Conservation (phyloP, 2,329 filamentous ascomycete species). For the Cercospora sesami region DNA sequence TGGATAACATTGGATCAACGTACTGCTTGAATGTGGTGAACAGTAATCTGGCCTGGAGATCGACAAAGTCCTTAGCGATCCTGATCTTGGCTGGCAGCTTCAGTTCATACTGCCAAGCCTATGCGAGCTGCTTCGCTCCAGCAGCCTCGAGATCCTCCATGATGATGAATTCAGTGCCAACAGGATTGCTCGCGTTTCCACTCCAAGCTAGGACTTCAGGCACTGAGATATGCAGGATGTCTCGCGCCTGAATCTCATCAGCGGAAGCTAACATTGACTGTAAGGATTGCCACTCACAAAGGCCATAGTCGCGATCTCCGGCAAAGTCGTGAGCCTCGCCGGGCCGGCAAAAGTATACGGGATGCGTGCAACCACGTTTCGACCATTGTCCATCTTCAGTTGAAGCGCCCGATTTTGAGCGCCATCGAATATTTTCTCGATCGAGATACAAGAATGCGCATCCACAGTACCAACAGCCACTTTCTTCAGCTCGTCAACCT, state of each 20-base stretch:
- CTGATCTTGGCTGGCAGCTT: slow-evolving; percentile 29
- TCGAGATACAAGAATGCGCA: slow-evolving; percentile 38
- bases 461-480: slow-evolving; percentile 37
- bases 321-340: not conserved
- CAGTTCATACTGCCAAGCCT: slow-evolving; percentile 33
- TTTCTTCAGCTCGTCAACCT: slow-evolving; percentile 39
- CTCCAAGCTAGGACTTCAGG: slow-evolving; percentile 33
- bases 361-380: slow-evolving; percentile 18
- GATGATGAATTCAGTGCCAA: slow-evolving; percentile 34
- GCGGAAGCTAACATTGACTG: not conserved
- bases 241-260: not conserved
- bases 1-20: slow-evolving; percentile 15
- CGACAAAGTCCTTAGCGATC: slow-evolving; percentile 40
- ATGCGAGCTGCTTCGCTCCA: slow-evolving; percentile 33
- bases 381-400: slow-evolving; percentile 32
- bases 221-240: slow-evolving; percentile 22
- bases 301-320: slow-evolving; percentile 18
- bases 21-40: slow-evolving; percentile 41
- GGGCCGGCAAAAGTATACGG: slow-evolving; percentile 35
- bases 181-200: slow-evolving; percentile 26
- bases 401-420: slow-evolving; percentile 34
- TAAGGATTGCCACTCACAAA: not conserved
- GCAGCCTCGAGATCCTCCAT: slow-evolving; percentile 35
- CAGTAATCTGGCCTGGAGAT: slow-evolving; percentile 41
- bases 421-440: slow-evolving; percentile 37